These are phyloP conservation scores for Vachellia pachyceras DNA, from an alignment of 306 rosid genomes.

Conservation along the genomic window DNA sequence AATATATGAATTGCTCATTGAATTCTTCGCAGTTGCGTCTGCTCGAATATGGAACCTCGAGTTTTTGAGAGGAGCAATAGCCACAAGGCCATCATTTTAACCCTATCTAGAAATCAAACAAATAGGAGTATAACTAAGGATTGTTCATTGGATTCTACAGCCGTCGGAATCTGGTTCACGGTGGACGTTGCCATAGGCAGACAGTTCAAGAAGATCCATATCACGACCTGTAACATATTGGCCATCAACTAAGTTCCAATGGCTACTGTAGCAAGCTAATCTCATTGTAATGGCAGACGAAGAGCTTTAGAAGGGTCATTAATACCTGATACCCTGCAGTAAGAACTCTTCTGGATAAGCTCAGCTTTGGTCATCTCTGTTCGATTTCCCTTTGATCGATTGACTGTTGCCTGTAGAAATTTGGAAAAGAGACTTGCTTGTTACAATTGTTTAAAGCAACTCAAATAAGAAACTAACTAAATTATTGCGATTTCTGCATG, in stretches of 20 bases:
- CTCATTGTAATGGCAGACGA: neutral
- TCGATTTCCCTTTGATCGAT: constrained; percentile 87
- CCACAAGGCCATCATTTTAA: constrained; percentile 27
- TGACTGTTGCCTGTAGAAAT: constrained; percentile 72
- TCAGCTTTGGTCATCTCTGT: constrained; percentile 79
- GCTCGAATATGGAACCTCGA: constrained; percentile 17
- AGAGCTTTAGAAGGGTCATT: constrained; percentile 10
- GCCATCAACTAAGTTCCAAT: constrained; percentile 25
- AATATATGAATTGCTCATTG: neutral
- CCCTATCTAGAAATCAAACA: constrained; percentile 32
- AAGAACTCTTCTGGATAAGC: constrained; percentile 89
- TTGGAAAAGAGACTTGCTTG: constrained; percentile 15
- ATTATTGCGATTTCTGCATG: neutral
- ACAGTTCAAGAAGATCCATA: constrained; percentile 92
- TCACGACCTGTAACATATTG: constrained; percentile 69
- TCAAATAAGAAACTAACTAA: constrained; percentile 22
- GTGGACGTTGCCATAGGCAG: constrained; percentile 82
- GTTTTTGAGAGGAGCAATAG: neutral
- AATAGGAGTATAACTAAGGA: constrained; percentile 6
- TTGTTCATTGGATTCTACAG: constrained; percentile 78
- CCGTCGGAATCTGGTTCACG: constrained; percentile 80
- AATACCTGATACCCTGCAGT: constrained; percentile 90
- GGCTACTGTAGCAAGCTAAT: constrained; percentile 26
- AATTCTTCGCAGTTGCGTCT: constrained; percentile 25
- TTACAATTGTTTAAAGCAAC: constrained; percentile 6